Conservation (phyloP, 495 filamentous ascomycete species). For the Penicillium verhagenii region DNA sequence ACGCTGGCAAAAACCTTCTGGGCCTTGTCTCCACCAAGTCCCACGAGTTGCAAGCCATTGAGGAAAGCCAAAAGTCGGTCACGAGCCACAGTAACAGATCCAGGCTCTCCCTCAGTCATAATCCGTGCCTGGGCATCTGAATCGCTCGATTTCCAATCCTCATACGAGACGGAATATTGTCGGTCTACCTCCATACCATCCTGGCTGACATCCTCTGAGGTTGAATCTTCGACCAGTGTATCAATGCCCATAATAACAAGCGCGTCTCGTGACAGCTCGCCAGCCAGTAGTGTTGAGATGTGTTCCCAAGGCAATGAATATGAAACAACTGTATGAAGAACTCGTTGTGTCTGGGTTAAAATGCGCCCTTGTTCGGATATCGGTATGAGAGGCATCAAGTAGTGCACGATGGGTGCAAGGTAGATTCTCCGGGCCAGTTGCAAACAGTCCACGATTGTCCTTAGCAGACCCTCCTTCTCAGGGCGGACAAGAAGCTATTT, state of each 20-base stretch:
- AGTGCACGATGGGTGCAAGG: slow-evolving; percentile 42
- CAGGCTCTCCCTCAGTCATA: slow-evolving; percentile 39
- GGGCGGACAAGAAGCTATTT: slow-evolving; percentile 29
- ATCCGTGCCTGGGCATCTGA: slow-evolving; percentile 28
- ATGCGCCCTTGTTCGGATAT: slow-evolving; percentile 31
- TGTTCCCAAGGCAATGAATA: slow-evolving; percentile 57
- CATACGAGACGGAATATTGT: slow-evolving; percentile 40
- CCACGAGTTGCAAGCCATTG: slow-evolving; percentile 64
- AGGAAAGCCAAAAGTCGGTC: slow-evolving; percentile 56
- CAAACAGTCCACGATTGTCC: slow-evolving; percentile 41
- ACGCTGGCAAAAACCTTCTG: slow-evolving; percentile 74
- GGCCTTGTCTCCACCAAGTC: slow-evolving; percentile 70
- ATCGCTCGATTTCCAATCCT: slow-evolving; percentile 34
- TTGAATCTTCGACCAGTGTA: slow-evolving; percentile 23
- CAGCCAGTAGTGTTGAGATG: slow-evolving; percentile 50
- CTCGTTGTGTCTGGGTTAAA: slow-evolving; percentile 52
- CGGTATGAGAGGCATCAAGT: slow-evolving; percentile 36
- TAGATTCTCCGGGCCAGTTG: slow-evolving; percentile 48
- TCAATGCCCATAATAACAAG: slow-evolving; percentile 57
- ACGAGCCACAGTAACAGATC: slow-evolving; percentile 41
- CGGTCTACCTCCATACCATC: slow-evolving; percentile 43
- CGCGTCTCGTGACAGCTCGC: slow-evolving; percentile 53
- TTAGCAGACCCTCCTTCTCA: slow-evolving; percentile 30
- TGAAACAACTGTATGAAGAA: slow-evolving; percentile 64
- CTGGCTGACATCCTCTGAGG: slow-evolving; percentile 14